phyloP scores from a whole-genome alignment of 2,329 filamentous ascomycete genomes.

The Colletotrichum sp. region DNA sequence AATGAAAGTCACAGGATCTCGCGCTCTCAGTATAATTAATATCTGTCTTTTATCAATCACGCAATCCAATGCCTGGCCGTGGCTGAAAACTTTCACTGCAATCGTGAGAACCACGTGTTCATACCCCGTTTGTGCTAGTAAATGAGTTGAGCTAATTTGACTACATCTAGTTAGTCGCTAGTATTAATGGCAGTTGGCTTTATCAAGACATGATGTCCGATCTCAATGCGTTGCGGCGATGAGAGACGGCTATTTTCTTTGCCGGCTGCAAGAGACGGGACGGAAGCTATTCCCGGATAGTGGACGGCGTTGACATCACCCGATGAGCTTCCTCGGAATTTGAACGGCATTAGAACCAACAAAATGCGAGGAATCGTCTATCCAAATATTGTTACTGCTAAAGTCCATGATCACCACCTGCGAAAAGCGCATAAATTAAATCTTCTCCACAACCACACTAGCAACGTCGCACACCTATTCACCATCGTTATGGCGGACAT shows the following conservation, averaged over 20 bases:
- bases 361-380: background rate
- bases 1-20: background rate
- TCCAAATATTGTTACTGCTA: background rate
- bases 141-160: background rate
- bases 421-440: background rate
- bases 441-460: background rate
- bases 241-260: background rate
- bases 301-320: background rate
- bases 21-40: background rate
- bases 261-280: background rate
- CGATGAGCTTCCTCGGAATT: background rate
- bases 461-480: background rate
- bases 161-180: accelerated
- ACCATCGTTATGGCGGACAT: background rate
- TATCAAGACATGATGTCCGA: background rate
- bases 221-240: background rate
- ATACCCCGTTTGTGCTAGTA: background rate
- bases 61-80: background rate
- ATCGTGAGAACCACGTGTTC: background rate
- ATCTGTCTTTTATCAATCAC: background rate
- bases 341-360: background rate
- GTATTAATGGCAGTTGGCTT: background rate
- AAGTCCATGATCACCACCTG: background rate
- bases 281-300: background rate
- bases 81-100: background rate